phyloP scores from a whole-genome alignment of 306 rosid genomes.

The Dalbergia cochinchinensis region DNA sequence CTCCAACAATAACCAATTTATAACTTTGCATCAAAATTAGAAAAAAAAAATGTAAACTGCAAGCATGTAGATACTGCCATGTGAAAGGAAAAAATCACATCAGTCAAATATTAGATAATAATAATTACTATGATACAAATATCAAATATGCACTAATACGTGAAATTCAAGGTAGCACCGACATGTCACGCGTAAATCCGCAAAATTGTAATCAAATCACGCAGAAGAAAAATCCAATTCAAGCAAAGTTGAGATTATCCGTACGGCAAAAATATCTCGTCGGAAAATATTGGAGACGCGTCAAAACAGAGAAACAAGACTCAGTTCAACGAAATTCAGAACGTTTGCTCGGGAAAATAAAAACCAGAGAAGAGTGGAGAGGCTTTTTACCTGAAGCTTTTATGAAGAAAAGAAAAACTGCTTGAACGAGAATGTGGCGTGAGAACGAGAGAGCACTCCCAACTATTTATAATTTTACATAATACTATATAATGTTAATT shows the following conservation, averaged over 20 bases:
- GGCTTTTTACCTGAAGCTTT: conserved; percentile 36
- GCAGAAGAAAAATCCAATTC: background rate
- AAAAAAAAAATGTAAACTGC: background rate
- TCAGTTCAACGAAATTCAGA: background rate
- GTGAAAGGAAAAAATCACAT: background rate
- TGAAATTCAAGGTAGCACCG: conserved; percentile 16
- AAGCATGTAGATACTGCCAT: background rate
- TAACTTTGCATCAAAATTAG: background rate
- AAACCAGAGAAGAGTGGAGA: background rate
- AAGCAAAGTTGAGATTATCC: conserved; percentile 21
- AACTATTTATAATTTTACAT: background rate
- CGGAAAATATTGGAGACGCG: background rate
- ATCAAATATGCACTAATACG: background rate
- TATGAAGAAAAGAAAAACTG: conserved; percentile 41
- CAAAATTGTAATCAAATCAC: background rate
- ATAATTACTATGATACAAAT: background rate
- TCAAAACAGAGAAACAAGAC: background rate
- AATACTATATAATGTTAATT: background rate
- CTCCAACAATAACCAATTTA: conserved; percentile 1
- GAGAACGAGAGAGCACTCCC: background rate
- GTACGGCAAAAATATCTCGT: background rate
- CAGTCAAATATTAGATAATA: background rate
- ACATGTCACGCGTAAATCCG: background rate
- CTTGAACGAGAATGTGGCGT: conserved; percentile 8
- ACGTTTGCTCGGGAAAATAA: background rate